Base-by-base conservation (phyloP, 257 asterid species). In the Eucommia ulmoides region DNA sequence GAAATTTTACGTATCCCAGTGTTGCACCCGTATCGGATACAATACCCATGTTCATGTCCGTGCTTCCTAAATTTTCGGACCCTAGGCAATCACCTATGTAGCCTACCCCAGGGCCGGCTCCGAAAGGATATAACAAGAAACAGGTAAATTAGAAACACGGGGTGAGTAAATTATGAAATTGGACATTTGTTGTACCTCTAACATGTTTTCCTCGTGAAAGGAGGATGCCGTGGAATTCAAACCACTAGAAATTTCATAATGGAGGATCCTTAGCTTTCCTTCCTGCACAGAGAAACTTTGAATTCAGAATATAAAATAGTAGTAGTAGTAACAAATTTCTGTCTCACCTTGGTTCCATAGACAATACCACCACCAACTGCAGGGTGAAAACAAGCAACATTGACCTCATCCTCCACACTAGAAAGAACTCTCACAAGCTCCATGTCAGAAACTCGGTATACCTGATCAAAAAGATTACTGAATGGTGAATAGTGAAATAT, bases 371-470 rank as follows among this genome's bases (percentile, higher is more conserved):
- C 84, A n/a, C 98, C 98, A 35, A 76, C 92, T 53, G 84, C 69
- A 54, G 96, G 98, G 72, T 89, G 98, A 64, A 89, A 89, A 61
- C 92, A 89, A 57, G 98, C 98, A 1, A 89, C 98, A 54, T 89
- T 89, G 60, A 89, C 94, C 80, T 89, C 98, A 68, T 89, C 98
- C 70, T 89, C 96, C 23, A 96, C 91, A 61, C 93, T 89, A 52
- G 98, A 91, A 57, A 85, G 96, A 55, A 81, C 92, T 72, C 92
- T 85, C 59, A 89, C 96, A 51, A 83, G 92, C 74, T 89, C 98
- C 98, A 85, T 85, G 66, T 85, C 93, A 35, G 85, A 80, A 60
- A 85, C 93, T 72, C 93, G 71, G 64, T 86, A 89, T 20, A 89
- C 74, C 96, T 89, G 74, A 52, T 62, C 35, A 44, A 59, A 20